Evolutionary conservation across 257 asterid genomes (phyloP), one percentile per base, ranked within the genome.

Genomic region (Rhazya stricta): DNA sequence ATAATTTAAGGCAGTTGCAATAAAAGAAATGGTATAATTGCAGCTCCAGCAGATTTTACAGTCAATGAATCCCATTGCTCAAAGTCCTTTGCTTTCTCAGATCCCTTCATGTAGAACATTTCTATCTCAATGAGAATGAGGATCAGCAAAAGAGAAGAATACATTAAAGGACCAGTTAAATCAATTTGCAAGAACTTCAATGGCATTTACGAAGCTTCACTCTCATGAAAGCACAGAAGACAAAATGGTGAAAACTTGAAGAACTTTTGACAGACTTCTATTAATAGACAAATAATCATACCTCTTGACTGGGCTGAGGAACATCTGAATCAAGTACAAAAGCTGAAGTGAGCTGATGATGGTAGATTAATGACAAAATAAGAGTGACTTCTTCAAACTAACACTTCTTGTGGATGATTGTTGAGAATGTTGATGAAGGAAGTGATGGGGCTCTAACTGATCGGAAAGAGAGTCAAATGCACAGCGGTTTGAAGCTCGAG

Each of bases 1-100:
- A 95, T 85, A 63, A 95, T 95, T 78, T 92, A 98, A 77, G 99
- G 99, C 75, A 95, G 86, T 83, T 95, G 99, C 89, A 92, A 81
- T 57, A 95, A 74, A 83, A 95, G 84, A 83, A 95, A 95, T 34
- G 98, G 99, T 75, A 92, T 29, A 83, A 89, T 95, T 51, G 99
- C 90, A 80, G 91, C 96, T 85, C 94, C 99, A 25, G 99, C 94
- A 72, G 92, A 95, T 84, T 88, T 95, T 72, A 96, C 97, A 53
- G 96, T 85, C 81, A 83, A 80, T 34, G 93, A 95, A 84, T 91
- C 94, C 99, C 99, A 95, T 79, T 92, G 89, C 86, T 88, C 84
- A 72, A 86, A 88, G 76, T 72, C 76, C 62, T 89, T 62, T 56
- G 73, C 82, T 51, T 79, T 81, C 73, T 42, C 85, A 29, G 86